Percentiles rank a stretch among this genome's conserved stretches.
Conservation (phyloP, 495 filamentous ascomycete genomes). For the Talaromyces trachyspermus region DNA sequence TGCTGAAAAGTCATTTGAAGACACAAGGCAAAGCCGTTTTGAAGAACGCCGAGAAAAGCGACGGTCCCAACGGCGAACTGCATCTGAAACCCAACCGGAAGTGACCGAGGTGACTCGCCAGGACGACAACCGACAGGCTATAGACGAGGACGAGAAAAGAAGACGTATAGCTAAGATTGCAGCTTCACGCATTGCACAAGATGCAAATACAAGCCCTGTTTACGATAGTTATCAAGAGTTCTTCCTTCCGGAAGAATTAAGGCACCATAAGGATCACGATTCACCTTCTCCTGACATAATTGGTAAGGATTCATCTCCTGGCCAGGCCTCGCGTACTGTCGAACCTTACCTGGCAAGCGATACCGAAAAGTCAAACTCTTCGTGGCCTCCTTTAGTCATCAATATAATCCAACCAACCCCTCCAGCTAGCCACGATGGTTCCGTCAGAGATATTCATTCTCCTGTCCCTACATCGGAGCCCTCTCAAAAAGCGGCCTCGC, state of each 20-base stretch:
- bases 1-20: slow-evolving; percentile 31
- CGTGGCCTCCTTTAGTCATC: slow-evolving; percentile 43
- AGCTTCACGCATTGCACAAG: slow-evolving; percentile 14
- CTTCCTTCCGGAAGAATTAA: slow-evolving; percentile 33
- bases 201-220: slow-evolving; percentile 20
- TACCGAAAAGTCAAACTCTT: slow-evolving; percentile 18
- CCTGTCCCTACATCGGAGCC: slow-evolving; percentile 20
- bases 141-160: slow-evolving; percentile 13
- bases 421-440: slow-evolving; percentile 35
- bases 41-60: slow-evolving; percentile 31
- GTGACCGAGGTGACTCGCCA: slow-evolving; percentile 17
- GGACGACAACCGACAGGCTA: slow-evolving; percentile 9
- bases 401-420: slow-evolving; percentile 46
- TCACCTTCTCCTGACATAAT: slow-evolving; percentile 16
- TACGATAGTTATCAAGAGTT: slow-evolving; percentile 38
- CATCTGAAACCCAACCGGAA: slow-evolving; percentile 14
- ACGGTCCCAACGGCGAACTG: slow-evolving; percentile 29
- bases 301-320: slow-evolving; percentile 26
- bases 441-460: slow-evolving; percentile 26
- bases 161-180: slow-evolving; percentile 15
- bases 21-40: slow-evolving; percentile 25
- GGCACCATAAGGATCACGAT: slow-evolving; percentile 12
- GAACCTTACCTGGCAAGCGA: slow-evolving; percentile 20
- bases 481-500: slow-evolving; percentile 10
- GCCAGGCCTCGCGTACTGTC: slow-evolving; percentile 15